Percentiles rank a stretch among this genome's conserved stretches.
These are phyloP conservation scores for Zymoseptoria pseudotritici DNA, from an alignment of 2,329 filamentous ascomycete species.

Conservation along the genomic window DNA sequence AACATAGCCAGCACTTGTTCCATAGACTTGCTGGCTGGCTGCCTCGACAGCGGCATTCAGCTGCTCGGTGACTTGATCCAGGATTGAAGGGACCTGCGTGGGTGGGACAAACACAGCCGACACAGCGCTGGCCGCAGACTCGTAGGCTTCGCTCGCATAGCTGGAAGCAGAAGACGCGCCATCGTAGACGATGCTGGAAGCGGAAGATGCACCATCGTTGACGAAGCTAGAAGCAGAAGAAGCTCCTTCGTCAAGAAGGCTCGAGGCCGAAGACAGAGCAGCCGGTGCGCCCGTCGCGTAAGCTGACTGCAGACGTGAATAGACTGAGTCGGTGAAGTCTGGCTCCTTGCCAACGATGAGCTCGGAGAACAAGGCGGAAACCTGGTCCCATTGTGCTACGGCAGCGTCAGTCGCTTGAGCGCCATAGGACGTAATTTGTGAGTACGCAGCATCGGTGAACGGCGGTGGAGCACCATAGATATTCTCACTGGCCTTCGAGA, in stretches of 20 bases:
- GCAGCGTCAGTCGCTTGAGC: slow-evolving; percentile 57
- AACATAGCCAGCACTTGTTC: slow-evolving; percentile 45
- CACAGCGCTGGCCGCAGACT: slow-evolving; percentile 41
- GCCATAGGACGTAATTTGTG: slow-evolving; percentile 51
- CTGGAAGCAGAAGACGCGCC: slow-evolving; percentile 45
- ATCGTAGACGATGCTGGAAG: background rate
- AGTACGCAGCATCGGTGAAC: slow-evolving; percentile 39
- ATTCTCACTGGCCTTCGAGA: slow-evolving; percentile 59
- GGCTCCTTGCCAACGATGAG: slow-evolving; percentile 70
- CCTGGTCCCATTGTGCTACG: slow-evolving; percentile 58
- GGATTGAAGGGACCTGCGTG: slow-evolving; percentile 50
- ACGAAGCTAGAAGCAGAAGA: slow-evolving; percentile 50
- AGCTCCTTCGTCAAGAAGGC: background rate
- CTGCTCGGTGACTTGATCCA: slow-evolving; percentile 50
- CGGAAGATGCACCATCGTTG: slow-evolving; percentile 26
- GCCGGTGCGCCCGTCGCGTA: slow-evolving; percentile 61
- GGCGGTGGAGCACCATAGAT: slow-evolving; percentile 60
- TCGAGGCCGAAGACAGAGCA: slow-evolving; percentile 35
- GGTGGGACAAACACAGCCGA: slow-evolving; percentile 49
- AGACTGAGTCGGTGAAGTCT: slow-evolving; percentile 72
- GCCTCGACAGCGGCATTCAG: slow-evolving; percentile 53
- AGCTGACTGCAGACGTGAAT: slow-evolving; percentile 61
- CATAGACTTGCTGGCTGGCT: slow-evolving; percentile 52
- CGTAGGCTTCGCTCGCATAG: slow-evolving; percentile 42
- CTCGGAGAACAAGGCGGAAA: slow-evolving; percentile 68